Conservation (phyloP, 2,329 filamentous ascomycete genomes). For the Parastagonospora nodorum region DNA sequence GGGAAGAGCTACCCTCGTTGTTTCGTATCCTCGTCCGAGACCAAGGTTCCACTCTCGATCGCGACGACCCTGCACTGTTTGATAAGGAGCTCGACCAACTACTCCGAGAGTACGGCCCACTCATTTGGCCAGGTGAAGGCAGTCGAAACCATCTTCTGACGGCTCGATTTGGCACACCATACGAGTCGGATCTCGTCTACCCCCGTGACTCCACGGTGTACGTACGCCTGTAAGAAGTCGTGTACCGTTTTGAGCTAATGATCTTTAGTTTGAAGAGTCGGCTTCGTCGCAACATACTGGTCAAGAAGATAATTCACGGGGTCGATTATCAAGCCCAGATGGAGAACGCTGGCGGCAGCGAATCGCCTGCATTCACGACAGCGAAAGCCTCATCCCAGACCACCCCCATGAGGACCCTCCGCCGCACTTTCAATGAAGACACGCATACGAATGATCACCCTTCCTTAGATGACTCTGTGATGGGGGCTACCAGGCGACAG, state of each 20-base stretch:
- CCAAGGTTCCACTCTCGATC: conserved; percentile 5
- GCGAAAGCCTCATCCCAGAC: too few relatives aligned
- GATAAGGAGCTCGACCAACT: conserved; percentile 16
- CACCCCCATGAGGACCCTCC: background rate
- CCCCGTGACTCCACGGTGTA: conserved; percentile 11
- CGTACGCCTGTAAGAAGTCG: background rate
- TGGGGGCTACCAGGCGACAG: background rate
- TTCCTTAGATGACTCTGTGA: conserved; percentile 1
- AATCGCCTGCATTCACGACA: too few relatives aligned
- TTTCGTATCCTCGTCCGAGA: conserved; percentile 13
- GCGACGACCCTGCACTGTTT: conserved; percentile 11
- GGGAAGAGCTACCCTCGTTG: conserved; percentile 9
- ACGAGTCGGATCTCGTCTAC: conserved; percentile 16
- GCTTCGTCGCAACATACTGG: background rate
- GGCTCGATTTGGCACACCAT: conserved; percentile 7
- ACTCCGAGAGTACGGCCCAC: conserved; percentile 12
- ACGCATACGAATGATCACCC: background rate
- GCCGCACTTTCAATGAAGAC: background rate
- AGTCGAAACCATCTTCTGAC: conserved; percentile 12
- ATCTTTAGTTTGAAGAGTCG: background rate
- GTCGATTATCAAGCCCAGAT: too few relatives aligned
- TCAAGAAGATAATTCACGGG: too few relatives aligned
- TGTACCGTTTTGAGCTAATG: background rate
- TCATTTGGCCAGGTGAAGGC: conserved; percentile 16
- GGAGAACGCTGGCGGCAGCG: too few relatives aligned